Base-by-base conservation (phyloP, 2,329 filamentous ascomycete genomes). In the Clarireedia monteithiana region DNA sequence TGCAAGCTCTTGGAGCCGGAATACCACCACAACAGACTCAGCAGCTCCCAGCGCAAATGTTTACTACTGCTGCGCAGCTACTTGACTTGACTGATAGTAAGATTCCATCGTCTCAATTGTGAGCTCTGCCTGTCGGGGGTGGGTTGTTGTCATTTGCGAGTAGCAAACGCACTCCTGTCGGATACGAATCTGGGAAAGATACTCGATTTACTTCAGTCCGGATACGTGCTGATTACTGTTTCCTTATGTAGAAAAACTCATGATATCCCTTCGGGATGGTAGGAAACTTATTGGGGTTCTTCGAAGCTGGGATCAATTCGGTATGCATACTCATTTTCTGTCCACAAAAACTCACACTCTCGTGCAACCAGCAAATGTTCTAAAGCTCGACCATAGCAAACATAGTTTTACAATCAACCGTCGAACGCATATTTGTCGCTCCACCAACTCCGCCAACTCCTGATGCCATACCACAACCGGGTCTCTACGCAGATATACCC, bases 251-350 rank as follows among this genome's bases (percentile, higher is more conserved):
- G 94, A 99, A 77, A 99, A 99, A 75, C 84, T 99, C 58, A 84
- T 96, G 74, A 81, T 97, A 56, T 84, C 91, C 48, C 80, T 99
- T 55, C 87, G 94, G 64, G 94, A 99, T 70, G 94, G 95, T 59
- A 84, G 92, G 66, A 97, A 97, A 75, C 78, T 97, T 63, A 88
- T 95, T 64, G 94, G 94, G 30, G 89, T 97, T 48, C 75, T 99
- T 64, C 81, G 94, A 67, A 95, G 89, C 65, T 99, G 94, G 90
- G 94, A 99, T 73, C 94, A 99, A 73, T 97, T 96, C 69, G 92
- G 91, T 96, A 84, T 67, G 78, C 72, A 42, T 15, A 34, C 30
- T 34, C 10, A 53, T 50, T 40, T 40, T 46, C n/a, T n/a, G 27
- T 6, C 20, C 50, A 48, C 52, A 45, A 26, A 42, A 6, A 9